Base-by-base conservation (phyloP, 768 basidiomycete species). In the Hygrocybe coccinea region DNA sequence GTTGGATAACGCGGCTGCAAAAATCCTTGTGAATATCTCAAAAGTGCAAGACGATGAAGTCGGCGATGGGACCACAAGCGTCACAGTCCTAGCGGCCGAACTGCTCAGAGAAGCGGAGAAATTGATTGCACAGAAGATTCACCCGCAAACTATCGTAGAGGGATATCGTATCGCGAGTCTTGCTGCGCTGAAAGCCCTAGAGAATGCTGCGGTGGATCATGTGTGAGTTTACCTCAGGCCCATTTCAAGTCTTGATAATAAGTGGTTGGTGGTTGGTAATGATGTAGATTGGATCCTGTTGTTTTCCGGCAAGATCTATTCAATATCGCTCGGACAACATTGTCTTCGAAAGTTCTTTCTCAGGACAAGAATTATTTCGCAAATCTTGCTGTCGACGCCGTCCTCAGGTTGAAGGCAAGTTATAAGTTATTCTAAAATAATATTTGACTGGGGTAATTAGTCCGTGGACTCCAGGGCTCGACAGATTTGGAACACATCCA, bases 31-130 rank as follows among this genome's bases (percentile, higher is more conserved):
- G 64, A 98, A 99, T 73, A 98, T 99, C 71, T 95, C 94, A 1
- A 99, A 99, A 69, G 95, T 98, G n/a, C 97, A 98, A 74, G 97
- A 99, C 68, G 97, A 99, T 67, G 97, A 99, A 71, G 86, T 99
- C 46, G 97, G 97, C 17, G 97, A 98, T 72, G 97, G 91, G 39
- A 95, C 91, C 35, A 95, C 91, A 21, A 84, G 79, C 50, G 92
- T 98, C 24, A 93, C 91, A 50, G 95, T 99, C 12, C 72, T 99
- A 15, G 91, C 95, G 2, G 83, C 91, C 9, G 97, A 99, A 66
- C 73, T 98, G 60, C 67, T 99, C 61, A 75, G 97, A 56, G 97
- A 98, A 74, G 97, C 95, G 5, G 95, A 99, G 75, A 94, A 91
- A 72, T 73, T 98, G 64, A 90, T 98, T 62, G 84, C 79, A 29